Percentiles rank a stretch among this genome's conserved stretches.
These are phyloP conservation scores for Carex parvula DNA, from an alignment of 176 grass and related monocot species.

Conservation along the genomic window DNA sequence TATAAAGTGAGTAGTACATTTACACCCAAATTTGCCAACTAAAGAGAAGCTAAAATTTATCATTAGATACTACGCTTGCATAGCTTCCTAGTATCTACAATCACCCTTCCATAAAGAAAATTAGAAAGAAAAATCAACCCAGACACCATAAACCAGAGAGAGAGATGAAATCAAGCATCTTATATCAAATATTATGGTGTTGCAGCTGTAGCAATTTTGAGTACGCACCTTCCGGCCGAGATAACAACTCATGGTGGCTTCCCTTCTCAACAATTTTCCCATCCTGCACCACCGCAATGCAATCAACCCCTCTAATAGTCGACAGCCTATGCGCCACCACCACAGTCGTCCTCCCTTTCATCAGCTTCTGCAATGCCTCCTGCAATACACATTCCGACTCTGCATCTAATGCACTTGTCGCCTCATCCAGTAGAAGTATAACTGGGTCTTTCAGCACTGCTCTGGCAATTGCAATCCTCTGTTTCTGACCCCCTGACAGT, in stretches of 20 bases:
- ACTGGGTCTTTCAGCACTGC: conserved; percentile 87
- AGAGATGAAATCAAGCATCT: not conserved
- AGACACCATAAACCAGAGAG: conserved; percentile 15
- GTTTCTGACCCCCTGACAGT: conserved; percentile 90
- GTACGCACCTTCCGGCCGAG: conserved; percentile 68
- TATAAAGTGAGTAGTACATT: conserved; percentile 14
- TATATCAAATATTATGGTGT: conserved; percentile 52
- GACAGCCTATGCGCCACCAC: conserved; percentile 88
- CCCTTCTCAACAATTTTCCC: conserved; percentile 82
- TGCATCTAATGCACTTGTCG: conserved; percentile 82
- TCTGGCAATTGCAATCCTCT: conserved; percentile 85
- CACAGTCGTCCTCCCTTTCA: conserved; percentile 85
- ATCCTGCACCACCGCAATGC: conserved; percentile 90
- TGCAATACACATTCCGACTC: conserved; percentile 91
- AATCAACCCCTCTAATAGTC: conserved; percentile 86
- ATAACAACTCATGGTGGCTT: conserved; percentile 68
- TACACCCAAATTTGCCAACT: conserved; percentile 16
- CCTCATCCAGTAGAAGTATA: conserved; percentile 89
- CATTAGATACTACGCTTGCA: not conserved
- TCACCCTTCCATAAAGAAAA: conserved; percentile 26
- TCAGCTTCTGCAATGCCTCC: conserved; percentile 91
- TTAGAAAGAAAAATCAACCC: conserved; percentile 3
- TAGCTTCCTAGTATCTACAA: conserved; percentile 55
- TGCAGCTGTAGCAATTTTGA: conserved; percentile 83
- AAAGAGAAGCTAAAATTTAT: conserved; percentile 11